Evolutionary conservation across 805 yeast species (phyloP), one percentile per base, ranked within the genome.

Genomic region (Ogataea wickerhamii): DNA sequence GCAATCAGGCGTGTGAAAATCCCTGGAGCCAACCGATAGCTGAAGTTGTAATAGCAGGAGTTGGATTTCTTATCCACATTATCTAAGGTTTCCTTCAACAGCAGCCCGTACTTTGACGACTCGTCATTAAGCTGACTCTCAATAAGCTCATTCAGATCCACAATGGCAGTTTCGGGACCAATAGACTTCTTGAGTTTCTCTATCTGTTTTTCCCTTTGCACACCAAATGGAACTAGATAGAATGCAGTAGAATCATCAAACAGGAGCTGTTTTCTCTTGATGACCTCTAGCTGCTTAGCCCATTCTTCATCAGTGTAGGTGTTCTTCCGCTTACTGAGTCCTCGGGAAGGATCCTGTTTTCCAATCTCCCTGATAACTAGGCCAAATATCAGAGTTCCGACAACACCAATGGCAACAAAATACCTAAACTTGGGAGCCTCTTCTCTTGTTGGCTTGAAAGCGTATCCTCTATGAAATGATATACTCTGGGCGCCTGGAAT

Each of bases 71-170:
- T 37, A 18, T 62, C 61, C 21, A 48, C 42, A 2, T 36, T 36
- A 4, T 55, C 59, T 28, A 55, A 38, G 3, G 65, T 45, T 14
- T 75, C 77, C 34, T 70, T 73, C 45, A 83, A 59, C 20, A 83
- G 59, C 20, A 71, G 71, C 27, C 76, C 68, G 53, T 71, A 83
- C 41, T 62, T 67, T 16, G 74, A 72, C 4, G 60, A 47, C 12
- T 68, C 37, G 36, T 69, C 67, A 0, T 52, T 48, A 36, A 73
- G 63, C 48, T 76, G 81, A 8, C 54, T 47, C 24, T 67, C 67
- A 5, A 80, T 61, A 35, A 81, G 64, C 4, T 63, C 61, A 22
- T 55, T 56, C 6, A 87, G 77, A 43, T 80, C 78, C 13, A 82
- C 61, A 18, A 73, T 56, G 27, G 67, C 67, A 13, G 67, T 55